These are phyloP conservation scores for Babesia gibsoni DNA, from an alignment of 169 alveolate species.

Conservation along the genomic window DNA sequence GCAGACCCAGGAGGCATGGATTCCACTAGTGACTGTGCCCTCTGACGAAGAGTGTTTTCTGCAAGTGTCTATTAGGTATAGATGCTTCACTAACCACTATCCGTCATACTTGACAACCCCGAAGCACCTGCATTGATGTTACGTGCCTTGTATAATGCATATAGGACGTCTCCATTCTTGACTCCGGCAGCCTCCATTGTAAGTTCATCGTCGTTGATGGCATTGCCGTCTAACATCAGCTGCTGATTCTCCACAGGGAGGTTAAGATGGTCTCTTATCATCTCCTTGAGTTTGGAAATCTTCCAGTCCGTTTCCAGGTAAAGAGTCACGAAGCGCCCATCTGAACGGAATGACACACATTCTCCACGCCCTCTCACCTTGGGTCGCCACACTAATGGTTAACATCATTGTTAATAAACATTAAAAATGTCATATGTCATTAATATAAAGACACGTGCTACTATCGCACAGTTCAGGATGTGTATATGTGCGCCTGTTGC, in stretches of 20 bases:
- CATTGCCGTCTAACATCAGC: conserved; percentile 30
- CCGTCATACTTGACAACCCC: background rate
- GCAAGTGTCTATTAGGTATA: background rate
- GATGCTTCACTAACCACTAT: background rate
- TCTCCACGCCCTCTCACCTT: conserved; percentile 11
- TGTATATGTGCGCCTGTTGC: conserved; percentile 9
- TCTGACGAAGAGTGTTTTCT: conserved; percentile 20
- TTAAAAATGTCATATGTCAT: conserved; percentile 13
- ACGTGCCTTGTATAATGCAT: background rate
- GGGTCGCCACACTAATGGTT: conserved; percentile 30
- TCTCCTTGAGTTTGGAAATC: background rate
- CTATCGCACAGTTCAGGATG: background rate
- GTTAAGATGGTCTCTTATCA: conserved; percentile 33
- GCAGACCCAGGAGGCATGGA: conserved; percentile 1
- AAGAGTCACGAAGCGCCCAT: conserved; percentile 46
- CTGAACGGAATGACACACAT: background rate
- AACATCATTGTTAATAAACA: conserved; percentile 5
- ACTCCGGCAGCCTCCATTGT: conserved; percentile 20
- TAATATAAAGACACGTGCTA: conserved; percentile 17
- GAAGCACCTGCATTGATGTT: background rate
- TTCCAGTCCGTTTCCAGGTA: conserved; percentile 57
- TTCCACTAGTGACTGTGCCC: conserved; percentile 24
- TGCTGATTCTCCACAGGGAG: conserved; percentile 16
- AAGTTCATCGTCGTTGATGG: background rate
- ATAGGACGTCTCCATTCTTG: conserved; percentile 33